These are phyloP conservation scores for Phytophthora palmivora DNA, from an alignment of 352 stramenopile genomes.

Conservation along the genomic window DNA sequence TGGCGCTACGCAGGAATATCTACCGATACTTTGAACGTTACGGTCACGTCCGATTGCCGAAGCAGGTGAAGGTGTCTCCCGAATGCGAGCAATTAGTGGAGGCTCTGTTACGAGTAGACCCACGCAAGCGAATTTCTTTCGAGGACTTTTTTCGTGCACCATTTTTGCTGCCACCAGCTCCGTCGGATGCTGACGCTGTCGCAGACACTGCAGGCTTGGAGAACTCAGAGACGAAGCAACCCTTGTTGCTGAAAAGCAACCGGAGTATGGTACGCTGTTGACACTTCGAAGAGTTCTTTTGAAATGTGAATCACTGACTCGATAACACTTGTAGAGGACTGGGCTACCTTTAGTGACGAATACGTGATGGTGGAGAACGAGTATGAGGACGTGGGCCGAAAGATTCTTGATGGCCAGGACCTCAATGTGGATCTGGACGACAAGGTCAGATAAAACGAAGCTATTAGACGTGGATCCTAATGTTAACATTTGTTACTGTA, in stretches of 20 bases:
- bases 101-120: constrained; percentile 66
- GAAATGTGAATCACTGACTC: not conserved
- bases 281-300: not conserved
- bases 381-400: constrained; percentile 79
- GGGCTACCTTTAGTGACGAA: constrained; percentile 76
- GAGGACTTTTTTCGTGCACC: constrained; percentile 78
- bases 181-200: constrained; percentile 36
- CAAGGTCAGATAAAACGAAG: constrained; percentile 32
- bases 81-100: constrained; percentile 74
- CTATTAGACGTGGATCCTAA: not conserved
- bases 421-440: constrained; percentile 52
- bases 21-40: constrained; percentile 78
- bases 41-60: constrained; percentile 55
- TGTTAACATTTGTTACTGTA: constrained; percentile 12
- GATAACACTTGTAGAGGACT: constrained; percentile 52
- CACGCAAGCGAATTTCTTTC: constrained; percentile 75
- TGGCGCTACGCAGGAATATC: constrained; percentile 80
- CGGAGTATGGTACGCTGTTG: constrained; percentile 57
- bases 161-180: constrained; percentile 68
- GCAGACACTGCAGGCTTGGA: constrained; percentile 39
- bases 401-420: constrained; percentile 68
- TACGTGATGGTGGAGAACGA: constrained; percentile 87
- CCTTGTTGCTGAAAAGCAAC: constrained; percentile 73
- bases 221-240: constrained; percentile 65
- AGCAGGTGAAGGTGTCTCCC: constrained; percentile 58